Evolutionary conservation across 805 yeast genomes (phyloP).

Genomic region (Starmerella davenportii): DNA sequence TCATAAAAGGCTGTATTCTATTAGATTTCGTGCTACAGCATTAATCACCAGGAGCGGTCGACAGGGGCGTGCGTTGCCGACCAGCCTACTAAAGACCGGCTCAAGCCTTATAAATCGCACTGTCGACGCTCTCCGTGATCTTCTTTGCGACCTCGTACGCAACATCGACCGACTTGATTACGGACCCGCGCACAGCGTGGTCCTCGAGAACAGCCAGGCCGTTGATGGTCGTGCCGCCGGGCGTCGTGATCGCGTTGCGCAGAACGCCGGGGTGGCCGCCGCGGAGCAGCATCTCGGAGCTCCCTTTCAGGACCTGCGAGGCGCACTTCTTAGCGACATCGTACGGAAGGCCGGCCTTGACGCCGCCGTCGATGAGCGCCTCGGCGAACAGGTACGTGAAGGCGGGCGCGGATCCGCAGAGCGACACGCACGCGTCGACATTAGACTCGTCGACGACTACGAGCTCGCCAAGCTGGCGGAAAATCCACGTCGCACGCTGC

Average conservation of each 20-base stretch:
- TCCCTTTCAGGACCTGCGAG: conserved; percentile 84
- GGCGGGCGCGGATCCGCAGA: conserved; percentile 95
- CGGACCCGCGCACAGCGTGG: conserved; percentile 68
- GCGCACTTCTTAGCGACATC: conserved; percentile 72
- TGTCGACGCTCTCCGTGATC: conserved; percentile 5
- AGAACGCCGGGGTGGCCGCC: conserved; percentile 82
- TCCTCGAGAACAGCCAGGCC: conserved; percentile 88
- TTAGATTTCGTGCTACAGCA: too few relatives aligned
- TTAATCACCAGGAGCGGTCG: too few relatives aligned
- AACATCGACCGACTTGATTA: conserved; percentile 76
- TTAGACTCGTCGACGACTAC: conserved; percentile 47
- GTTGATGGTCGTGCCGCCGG: conserved; percentile 95
- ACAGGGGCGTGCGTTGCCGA: too few relatives aligned
- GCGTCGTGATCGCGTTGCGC: conserved; percentile 81
- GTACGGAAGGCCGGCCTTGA: conserved; percentile 81
- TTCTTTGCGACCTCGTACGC: conserved; percentile 60
- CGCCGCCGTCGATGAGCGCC: conserved; percentile 84
- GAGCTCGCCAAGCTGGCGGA: conserved; percentile 27
- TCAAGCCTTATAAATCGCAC: background rate
- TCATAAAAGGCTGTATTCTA: too few relatives aligned
- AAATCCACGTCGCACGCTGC: conserved; percentile 26
- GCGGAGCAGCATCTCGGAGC: conserved; percentile 72
- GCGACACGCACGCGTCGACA: conserved; percentile 90
- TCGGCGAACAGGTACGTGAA: conserved; percentile 79
- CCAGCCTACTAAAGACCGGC: too few relatives aligned